Base-by-base conservation (phyloP, 192 early-diverging fungal species). In the Gigaspora rosea region DNA sequence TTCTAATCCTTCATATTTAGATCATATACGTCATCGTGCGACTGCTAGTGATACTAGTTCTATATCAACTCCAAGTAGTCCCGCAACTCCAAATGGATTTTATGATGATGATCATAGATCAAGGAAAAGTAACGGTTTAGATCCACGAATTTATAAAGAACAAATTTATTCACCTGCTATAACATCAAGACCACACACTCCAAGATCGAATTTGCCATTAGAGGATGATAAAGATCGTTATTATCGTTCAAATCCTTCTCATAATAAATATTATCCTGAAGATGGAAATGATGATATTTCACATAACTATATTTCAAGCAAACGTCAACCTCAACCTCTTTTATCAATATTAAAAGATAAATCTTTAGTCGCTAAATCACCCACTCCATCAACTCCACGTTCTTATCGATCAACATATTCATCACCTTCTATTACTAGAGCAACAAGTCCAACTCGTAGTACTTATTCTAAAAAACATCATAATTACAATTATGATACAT, bases 21-120 rank as follows among this genome's bases (percentile, higher is more conserved):
- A 75, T 16, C 32, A 22, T 8, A 9, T 52, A 8, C 47, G 61
- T 8, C 32, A 56, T 20, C 27, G 62, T 15, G 51, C 61, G 16
- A 75, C 47, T 75, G 18, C 32, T 51, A 75, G 74, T 75, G 59
- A 57, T 35, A 27, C 15, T 33, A 75, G 74, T 65, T 75, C 74
- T 10, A 47, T 75, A 65, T 75, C 74, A 56, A 49, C 74, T 27
- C 74, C 74, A 51, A 75, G 74, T 65, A 32, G 27, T 20, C 74
- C 74, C 2, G 54, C 74, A 27, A 75, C 74, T 62, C 74, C 74
- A 35, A 49, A 63, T 41, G 74, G 57, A 48, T 75, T 61, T 41
- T 32, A 74, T 61, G 15, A 27, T 3, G 47, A 62, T 74, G 74
- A 75, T 51, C 4, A 35, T 5, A 57, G 61, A 20, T 65, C 11